Evolutionary conservation across 305 asterid species (phyloP).

Genomic region (Euphrasia arctica): DNA sequence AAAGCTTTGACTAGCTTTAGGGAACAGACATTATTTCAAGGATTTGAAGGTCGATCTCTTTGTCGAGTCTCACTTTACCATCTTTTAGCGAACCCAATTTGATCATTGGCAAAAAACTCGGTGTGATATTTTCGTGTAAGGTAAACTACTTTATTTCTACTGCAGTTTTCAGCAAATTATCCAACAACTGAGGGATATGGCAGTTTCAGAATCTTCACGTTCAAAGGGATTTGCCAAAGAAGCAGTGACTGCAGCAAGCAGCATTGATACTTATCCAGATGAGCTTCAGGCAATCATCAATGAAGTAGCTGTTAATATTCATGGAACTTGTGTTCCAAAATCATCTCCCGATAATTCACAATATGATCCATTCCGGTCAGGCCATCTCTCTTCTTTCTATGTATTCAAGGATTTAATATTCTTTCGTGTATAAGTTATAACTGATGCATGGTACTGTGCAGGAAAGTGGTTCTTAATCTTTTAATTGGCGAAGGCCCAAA

Average conservation of each 20-base stretch:
- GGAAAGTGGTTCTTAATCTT: conserved; percentile 76
- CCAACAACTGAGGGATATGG: conserved; percentile 56
- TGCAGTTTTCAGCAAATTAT: conserved; percentile 71
- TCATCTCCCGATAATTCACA: conserved; percentile 70
- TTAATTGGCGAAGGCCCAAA: conserved; percentile 61
- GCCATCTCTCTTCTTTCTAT: conserved; percentile 8
- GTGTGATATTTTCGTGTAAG: conserved; percentile 21
- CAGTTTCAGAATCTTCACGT: conserved; percentile 49
- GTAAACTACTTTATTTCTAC: conserved; percentile 18
- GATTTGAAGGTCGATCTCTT: conserved; percentile 2
- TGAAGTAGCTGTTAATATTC: conserved; percentile 67
- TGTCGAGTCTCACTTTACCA: neutral
- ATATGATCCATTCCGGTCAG: conserved; percentile 67
- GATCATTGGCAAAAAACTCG: conserved; percentile 15
- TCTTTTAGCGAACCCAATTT: conserved; percentile 16
- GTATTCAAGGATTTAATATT: conserved; percentile 1
- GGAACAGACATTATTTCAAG: neutral
- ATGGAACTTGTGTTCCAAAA: conserved; percentile 75
- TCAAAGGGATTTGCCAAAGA: conserved; percentile 49
- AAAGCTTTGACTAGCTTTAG: neutral
- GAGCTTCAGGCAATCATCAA: conserved; percentile 60
- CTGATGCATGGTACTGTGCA: conserved; percentile 31
- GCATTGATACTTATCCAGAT: conserved; percentile 46
- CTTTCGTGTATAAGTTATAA: conserved; percentile 1
- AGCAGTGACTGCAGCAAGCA: conserved; percentile 51